Base-by-base conservation (phyloP, 2,329 filamentous ascomycete genomes). In the Catunica adiposa region DNA sequence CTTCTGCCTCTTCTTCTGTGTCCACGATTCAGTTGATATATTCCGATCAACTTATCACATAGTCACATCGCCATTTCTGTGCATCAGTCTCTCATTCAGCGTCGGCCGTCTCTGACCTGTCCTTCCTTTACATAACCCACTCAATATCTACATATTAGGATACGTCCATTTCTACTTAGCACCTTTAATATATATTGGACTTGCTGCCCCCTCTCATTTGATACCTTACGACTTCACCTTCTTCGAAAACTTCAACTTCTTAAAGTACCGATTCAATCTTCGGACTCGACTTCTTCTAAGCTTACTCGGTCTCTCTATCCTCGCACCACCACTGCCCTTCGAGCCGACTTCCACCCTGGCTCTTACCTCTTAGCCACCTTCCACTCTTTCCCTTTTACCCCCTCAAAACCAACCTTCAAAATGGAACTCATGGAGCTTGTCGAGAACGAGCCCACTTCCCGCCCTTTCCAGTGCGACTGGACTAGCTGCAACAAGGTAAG, bases 341-440 rank as follows among this genome's bases (percentile, higher is more conserved):
- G 44, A 48, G 44, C 44, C 44, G 20, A 14, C 40, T 47, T 47
- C 23, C 40, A 15, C 29, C 22, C 53, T n/a, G 25, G 40, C 53
- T 54, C 29, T 38, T 51, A 9, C 20, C 31, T 47, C 22, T 47
- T 17, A 22, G 34, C 42, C 47, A 42, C 29, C 38, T 51, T 25
- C 22, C 44, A 51, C 25, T 53, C 50, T 29, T 48, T 42, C n/a
- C 37, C 46, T 37, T 40, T 26, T 14, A 26, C 31, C 54, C 9
- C 46, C 17, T 40, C n/a, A n/a, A n/a, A n/a, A 23, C 29, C 23
- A 34, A 15, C 25, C 11, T 51, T 53, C 53, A 31, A 65, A 58
- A 81, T 82, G 79, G 79, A 82, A 68, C 73, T 82, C 62, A 73
- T 81, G 68, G 79, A 82, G 66, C 70, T 82, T 61, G 78, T 82